Conservation (phyloP, 225 moss, liverwort and hornwort genomes). For the Thuidium tamariscinum region DNA sequence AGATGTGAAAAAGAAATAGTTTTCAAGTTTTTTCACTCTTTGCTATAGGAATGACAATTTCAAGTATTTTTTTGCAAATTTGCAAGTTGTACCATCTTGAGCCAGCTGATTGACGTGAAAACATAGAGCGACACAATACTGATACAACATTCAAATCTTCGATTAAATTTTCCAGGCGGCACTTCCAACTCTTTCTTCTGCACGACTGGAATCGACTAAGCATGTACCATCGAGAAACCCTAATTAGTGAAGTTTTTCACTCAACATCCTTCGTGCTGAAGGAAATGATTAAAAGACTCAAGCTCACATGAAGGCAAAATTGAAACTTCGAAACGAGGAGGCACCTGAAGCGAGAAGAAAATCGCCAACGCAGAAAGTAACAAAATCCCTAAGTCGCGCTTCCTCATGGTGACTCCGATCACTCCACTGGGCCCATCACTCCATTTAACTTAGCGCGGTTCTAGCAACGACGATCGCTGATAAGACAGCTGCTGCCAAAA, state of each 20-base stretch:
- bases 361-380: slow-evolving; percentile 26
- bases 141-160: background rate
- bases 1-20: no score
- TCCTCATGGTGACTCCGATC: slow-evolving; percentile 18
- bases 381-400: slow-evolving; percentile 37
- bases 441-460: background rate
- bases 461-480: background rate
- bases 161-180: background rate
- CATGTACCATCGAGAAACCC: background rate
- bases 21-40: no score
- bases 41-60: no score
- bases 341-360: slow-evolving; percentile 31
- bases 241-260: background rate
- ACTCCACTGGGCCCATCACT: background rate
- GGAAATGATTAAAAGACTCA: background rate
- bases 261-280: background rate
- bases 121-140: background rate
- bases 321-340: background rate
- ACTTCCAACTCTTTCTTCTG: background rate
- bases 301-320: background rate
- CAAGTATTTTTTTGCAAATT: no score
- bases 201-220: background rate
- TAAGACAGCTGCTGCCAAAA: background rate
- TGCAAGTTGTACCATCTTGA: background rate
- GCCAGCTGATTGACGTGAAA: background rate